These are phyloP conservation scores for Fusarium sp. DNA, from an alignment of 2,329 filamentous ascomycete species.

Conservation along the genomic window DNA sequence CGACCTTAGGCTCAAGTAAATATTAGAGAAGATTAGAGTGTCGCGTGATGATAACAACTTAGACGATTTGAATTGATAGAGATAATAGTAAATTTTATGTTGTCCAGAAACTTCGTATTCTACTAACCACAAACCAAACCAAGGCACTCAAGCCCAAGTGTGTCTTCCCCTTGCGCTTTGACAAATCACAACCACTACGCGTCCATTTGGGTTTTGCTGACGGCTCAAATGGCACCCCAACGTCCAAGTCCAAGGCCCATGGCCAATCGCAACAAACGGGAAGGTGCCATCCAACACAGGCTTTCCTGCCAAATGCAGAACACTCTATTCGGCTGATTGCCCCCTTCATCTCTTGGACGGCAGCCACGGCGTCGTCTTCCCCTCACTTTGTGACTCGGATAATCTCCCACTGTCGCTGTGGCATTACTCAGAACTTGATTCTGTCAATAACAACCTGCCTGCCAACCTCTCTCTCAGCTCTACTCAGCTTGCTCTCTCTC, in stretches of 20 bases:
- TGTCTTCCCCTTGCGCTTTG: constrained; percentile 36
- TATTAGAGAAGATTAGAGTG: constrained; percentile 9
- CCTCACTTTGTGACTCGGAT: constrained; percentile 43
- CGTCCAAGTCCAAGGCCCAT: constrained; percentile 28
- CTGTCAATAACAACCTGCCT: constrained; percentile 23
- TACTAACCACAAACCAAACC: not conserved
- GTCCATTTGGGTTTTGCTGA: constrained; percentile 40
- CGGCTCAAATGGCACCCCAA: constrained; percentile 32
- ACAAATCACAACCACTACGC: constrained; percentile 40
- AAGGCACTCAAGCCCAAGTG: constrained; percentile 6
- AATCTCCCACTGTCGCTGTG: constrained; percentile 32
- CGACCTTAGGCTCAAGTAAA: constrained; percentile 30
- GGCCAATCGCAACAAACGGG: constrained; percentile 37
- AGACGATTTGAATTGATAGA: not conserved
- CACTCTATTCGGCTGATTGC: constrained; percentile 37
- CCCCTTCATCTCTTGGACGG: constrained; percentile 39
- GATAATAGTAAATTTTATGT: not conserved
- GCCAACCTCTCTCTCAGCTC: not conserved
- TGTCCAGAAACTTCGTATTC: not conserved
- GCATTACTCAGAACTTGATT: constrained; percentile 40
- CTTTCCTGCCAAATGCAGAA: constrained; percentile 44
- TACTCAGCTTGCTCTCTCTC: not conserved
- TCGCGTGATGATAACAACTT: constrained; percentile 19
- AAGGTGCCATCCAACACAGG: constrained; percentile 42
- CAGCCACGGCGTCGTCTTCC: constrained; percentile 44